These are phyloP conservation scores for Eurotiales sp. DNA, from an alignment of 2,329 filamentous ascomycete genomes.

Conservation along the genomic window DNA sequence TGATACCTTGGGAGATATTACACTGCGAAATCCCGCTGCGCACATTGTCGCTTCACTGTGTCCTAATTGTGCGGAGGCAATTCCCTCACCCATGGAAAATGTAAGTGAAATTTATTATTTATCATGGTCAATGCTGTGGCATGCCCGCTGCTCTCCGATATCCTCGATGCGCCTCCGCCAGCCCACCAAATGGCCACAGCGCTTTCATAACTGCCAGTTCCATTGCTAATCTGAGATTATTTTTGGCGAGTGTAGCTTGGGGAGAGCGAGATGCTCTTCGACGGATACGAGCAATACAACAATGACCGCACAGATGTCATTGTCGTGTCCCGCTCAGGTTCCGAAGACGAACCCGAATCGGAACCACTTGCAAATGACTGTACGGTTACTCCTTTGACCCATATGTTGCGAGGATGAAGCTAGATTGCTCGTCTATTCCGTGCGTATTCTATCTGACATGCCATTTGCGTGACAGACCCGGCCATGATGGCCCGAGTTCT, in stretches of 20 bases:
- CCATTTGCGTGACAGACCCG: slow-evolving; percentile 55
- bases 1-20: not conserved
- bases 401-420: not conserved
- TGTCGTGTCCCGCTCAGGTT: slow-evolving; percentile 59
- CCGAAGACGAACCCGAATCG: slow-evolving; percentile 54
- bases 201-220: not conserved
- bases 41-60: not conserved
- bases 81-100: slow-evolving; percentile 44
- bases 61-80: slow-evolving; percentile 21
- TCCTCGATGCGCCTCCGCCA: not conserved
- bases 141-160: not conserved
- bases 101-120: slow-evolving; percentile 27
- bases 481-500: slow-evolving; percentile 81
- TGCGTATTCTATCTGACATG: slow-evolving; percentile 5
- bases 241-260: slow-evolving; percentile 40
- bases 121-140: not conserved
- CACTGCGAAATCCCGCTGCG: not conserved
- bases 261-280: slow-evolving; percentile 61
- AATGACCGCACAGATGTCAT: slow-evolving; percentile 61
- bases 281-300: slow-evolving; percentile 54
- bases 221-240: slow-evolving; percentile 25
- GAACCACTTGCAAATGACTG: slow-evolving; percentile 57
- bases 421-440: slow-evolving; percentile 12
- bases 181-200: not conserved
- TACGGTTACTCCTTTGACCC: slow-evolving; percentile 29